Conservation (phyloP, 495 filamentous ascomycete genomes). For the Polyplosphaeria fusca region DNA sequence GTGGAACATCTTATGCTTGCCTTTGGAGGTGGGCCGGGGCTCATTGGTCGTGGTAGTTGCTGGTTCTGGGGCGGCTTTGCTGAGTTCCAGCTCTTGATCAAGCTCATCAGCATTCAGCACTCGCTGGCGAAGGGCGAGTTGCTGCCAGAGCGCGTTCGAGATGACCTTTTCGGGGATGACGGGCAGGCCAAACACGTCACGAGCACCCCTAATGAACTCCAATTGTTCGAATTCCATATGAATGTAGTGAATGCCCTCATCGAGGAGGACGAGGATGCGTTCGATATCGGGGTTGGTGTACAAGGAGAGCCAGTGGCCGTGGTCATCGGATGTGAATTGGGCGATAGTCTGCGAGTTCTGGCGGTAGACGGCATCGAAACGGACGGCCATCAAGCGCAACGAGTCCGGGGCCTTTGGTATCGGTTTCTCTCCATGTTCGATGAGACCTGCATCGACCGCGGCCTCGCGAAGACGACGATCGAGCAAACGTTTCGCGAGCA, state of each 20-base stretch:
- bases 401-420: constrained; percentile 43
- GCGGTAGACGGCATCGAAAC: constrained; percentile 50
- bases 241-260: constrained; percentile 61
- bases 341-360: constrained; percentile 38
- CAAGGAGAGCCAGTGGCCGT: constrained; percentile 45
- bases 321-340: constrained; percentile 42
- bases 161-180: constrained; percentile 54
- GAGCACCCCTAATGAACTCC: constrained; percentile 51
- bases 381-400: constrained; percentile 45
- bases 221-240: constrained; percentile 60
- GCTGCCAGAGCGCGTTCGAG: constrained; percentile 55
- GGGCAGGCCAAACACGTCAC: constrained; percentile 53
- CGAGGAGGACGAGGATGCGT: constrained; percentile 55
- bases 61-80: constrained; percentile 37
- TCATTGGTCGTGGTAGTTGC: constrained; percentile 9
- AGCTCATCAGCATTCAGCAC: constrained; percentile 54
- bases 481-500: constrained; percentile 53
- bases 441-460: constrained; percentile 46
- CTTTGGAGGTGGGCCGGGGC: constrained; percentile 38
- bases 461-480: constrained; percentile 49
- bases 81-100: constrained; percentile 49
- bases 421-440: constrained; percentile 39
- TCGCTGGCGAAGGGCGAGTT: constrained; percentile 54
- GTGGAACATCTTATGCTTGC: constrained; percentile 38
- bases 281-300: constrained; percentile 53